phyloP scores from a whole-genome alignment of 116 monocot species.

The Papilionanthe hybrid region DNA sequence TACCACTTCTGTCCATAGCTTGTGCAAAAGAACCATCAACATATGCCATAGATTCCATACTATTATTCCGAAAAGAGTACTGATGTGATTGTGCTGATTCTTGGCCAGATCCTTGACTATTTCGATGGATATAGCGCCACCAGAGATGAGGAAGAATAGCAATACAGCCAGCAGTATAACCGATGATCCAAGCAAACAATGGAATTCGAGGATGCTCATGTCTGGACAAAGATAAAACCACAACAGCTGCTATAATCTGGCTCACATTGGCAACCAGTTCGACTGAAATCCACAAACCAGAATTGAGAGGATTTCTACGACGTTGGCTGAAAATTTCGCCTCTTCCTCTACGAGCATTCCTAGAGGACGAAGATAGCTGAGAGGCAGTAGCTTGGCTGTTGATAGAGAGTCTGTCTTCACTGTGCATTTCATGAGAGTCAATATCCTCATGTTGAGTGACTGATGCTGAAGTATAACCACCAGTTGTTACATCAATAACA shows the following conservation, averaged over 20 bases:
- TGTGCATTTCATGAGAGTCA: constrained; percentile 12
- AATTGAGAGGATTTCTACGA: constrained; percentile 37
- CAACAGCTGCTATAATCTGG: constrained; percentile 37
- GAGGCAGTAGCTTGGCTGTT: constrained; percentile 7
- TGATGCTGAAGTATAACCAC: constrained; percentile 13
- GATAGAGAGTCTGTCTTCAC: constrained; percentile 11
- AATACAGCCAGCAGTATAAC: constrained; percentile 38
- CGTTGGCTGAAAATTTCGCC: constrained; percentile 17
- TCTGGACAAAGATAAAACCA: constrained; percentile 29
- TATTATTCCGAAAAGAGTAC: constrained; percentile 13
- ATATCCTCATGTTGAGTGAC: constrained; percentile 9
- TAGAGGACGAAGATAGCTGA: constrained; percentile 29
- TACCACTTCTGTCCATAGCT: constrained; percentile 6
- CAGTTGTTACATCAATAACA: constrained; percentile 18
- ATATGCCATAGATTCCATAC: constrained; percentile 15
- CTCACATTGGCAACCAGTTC: constrained; percentile 33
- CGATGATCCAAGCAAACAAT: constrained; percentile 33
- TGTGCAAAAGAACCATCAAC: constrained; percentile 14
- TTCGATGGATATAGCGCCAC: constrained; percentile 39
- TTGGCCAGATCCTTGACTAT: constrained; percentile 18
- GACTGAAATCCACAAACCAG: constrained; percentile 43
- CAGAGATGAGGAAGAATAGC: constrained; percentile 40
- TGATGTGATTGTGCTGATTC: constrained; percentile 11
- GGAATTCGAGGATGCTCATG: constrained; percentile 34
- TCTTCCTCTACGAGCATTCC: constrained; percentile 27